These are phyloP conservation scores for Globisporangium paroecandrum DNA, from an alignment of 352 stramenopile species.

Conservation along the genomic window DNA sequence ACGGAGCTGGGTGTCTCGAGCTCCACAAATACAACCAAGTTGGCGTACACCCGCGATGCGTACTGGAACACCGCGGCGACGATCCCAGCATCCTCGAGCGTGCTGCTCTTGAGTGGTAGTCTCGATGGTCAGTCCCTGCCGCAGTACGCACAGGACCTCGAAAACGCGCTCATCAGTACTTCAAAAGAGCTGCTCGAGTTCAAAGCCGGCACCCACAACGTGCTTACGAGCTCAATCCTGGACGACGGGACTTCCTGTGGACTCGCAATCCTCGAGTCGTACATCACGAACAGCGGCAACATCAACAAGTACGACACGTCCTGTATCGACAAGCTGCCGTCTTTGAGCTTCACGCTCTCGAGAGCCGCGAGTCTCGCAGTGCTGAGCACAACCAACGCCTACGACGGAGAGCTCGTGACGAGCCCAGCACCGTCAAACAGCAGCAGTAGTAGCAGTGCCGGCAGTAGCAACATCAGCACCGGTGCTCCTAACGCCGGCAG, in stretches of 20 bases:
- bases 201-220: constrained; percentile 34
- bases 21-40: constrained; percentile 8
- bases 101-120: constrained; percentile 50
- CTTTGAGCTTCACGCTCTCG: constrained; percentile 33
- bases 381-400: constrained; percentile 47
- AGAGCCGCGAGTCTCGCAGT: constrained; percentile 29
- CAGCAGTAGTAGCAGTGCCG: constrained; percentile 12
- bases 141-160: constrained; percentile 41
- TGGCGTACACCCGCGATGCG: constrained; percentile 36
- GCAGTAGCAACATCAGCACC: constrained; percentile 14
- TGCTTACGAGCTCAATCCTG: constrained; percentile 30
- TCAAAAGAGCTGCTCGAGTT: constrained; percentile 52
- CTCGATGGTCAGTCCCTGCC: constrained; percentile 42
- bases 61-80: constrained; percentile 29
- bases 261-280: constrained; percentile 56
- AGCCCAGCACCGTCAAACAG: constrained; percentile 1
- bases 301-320: constrained; percentile 48
- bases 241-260: constrained; percentile 41
- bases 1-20: constrained; percentile 16
- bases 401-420: constrained; percentile 33
- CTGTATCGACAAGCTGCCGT: constrained; percentile 38
- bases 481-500: constrained; percentile 8
- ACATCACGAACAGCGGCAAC: constrained; percentile 38
- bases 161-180: constrained; percentile 29
- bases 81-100: constrained; percentile 34